Evolutionary conservation across 148 eudicot species (phyloP).

Genomic region (Vaccinium myrtillus): DNA sequence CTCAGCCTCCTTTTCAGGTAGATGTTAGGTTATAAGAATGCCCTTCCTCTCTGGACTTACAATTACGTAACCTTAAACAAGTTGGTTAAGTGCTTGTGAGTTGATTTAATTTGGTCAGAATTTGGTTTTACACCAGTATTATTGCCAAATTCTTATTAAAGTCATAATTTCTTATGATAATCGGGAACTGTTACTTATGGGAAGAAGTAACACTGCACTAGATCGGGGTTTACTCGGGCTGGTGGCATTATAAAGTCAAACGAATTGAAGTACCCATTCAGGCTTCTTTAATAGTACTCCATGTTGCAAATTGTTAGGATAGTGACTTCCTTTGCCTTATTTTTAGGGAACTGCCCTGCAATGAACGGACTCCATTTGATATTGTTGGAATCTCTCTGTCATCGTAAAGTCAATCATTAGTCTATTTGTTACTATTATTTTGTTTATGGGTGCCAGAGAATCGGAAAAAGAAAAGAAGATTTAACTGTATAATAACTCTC

Average conservation of each 20-base stretch:
- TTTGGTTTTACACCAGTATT: not conserved
- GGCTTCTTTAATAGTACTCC: not conserved
- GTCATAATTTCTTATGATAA: not conserved
- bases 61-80: not conserved
- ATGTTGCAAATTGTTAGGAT: not conserved
- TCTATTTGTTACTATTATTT: not conserved
- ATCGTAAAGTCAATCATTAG: not conserved
- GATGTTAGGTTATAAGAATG: not conserved
- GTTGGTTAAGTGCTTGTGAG: not conserved
- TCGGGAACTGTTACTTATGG: not conserved
- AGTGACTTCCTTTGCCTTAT: not conserved
- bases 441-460: not conserved
- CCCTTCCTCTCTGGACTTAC: not conserved
- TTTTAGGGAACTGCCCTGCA: not conserved
- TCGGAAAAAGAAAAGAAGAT: not conserved
- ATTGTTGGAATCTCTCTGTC: conserved; percentile 19
- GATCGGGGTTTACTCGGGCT: conserved; percentile 13
- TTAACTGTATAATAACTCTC: not conserved
- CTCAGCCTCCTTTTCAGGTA: conserved; percentile 2
- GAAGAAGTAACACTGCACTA: not conserved
- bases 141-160: not conserved
- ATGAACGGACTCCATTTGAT: not conserved
- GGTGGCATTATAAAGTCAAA: conserved; percentile 13
- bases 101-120: not conserved
- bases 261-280: not conserved